Conservation (phyloP, 1,284 basidiomycete genomes). For the Prillingera fragicola region DNA sequence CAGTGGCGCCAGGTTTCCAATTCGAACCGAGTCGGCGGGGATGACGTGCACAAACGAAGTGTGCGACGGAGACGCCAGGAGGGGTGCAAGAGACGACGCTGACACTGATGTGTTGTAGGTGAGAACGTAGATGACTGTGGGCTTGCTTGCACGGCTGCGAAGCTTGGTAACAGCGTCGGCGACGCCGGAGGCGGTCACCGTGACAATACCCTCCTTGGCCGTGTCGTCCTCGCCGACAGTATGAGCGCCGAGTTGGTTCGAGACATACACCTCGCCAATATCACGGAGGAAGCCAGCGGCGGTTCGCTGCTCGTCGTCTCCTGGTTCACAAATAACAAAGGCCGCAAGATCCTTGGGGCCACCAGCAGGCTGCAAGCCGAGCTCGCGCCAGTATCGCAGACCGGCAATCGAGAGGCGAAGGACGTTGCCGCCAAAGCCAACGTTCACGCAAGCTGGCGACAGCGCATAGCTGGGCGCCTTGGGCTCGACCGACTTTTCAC, state of each 20-base stretch:
- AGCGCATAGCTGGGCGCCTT: conserved; percentile 8
- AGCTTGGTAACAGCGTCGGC: neutral
- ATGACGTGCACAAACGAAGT: conserved; percentile 5
- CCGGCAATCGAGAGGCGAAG: conserved; percentile 30
- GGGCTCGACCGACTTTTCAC: no score
- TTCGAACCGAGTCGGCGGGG: conserved; percentile 2
- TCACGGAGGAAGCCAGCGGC: conserved; percentile 18
- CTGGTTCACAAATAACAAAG: conserved; percentile 21
- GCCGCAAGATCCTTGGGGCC: conserved; percentile 34
- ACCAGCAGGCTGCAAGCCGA: conserved; percentile 36
- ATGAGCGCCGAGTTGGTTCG: conserved; percentile 11
- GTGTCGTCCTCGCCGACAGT: neutral
- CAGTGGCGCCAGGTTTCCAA: conserved; percentile 17
- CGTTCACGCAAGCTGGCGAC: conserved; percentile 12
- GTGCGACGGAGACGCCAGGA: neutral
- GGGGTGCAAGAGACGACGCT: conserved; percentile 1
- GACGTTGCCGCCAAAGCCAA: conserved; percentile 28
- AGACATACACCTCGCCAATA: conserved; percentile 18
- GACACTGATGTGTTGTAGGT: conserved; percentile 1
- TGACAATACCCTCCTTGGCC: neutral
- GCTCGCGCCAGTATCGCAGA: conserved; percentile 38
- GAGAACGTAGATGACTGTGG: conserved; percentile 13
- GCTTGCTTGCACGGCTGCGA: neutral
- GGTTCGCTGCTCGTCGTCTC: conserved; percentile 2
- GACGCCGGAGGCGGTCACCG: neutral